These are phyloP conservation scores for Allomyces macrogynus DNA, from an alignment of 192 early-diverging fungal species.

Conservation along the genomic window DNA sequence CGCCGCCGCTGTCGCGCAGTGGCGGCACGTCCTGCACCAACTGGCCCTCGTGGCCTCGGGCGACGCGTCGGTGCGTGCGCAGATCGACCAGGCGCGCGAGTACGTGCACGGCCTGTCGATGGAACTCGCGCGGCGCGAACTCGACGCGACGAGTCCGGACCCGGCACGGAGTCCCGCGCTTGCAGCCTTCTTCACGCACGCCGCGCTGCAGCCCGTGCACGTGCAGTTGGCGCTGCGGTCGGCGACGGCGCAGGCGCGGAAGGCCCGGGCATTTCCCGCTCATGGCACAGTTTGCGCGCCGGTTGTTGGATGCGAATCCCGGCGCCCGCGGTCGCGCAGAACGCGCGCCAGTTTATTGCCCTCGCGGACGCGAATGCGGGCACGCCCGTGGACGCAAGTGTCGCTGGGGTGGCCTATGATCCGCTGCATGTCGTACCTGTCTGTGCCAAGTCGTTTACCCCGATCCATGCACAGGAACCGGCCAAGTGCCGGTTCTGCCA, in stretches of 20 bases:
- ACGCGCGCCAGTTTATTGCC: constrained; percentile 58
- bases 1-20: background rate
- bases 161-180: constrained; percentile 57
- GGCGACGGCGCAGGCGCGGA: constrained; percentile 68
- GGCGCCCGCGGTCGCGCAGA: constrained; percentile 45
- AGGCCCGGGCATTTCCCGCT: constrained; percentile 64
- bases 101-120: constrained; percentile 80
- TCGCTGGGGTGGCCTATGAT: constrained; percentile 71
- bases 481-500: constrained; percentile 73
- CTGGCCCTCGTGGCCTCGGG: background rate
- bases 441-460: constrained; percentile 62
- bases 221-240: constrained; percentile 68
- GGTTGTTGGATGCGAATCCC: constrained; percentile 80
- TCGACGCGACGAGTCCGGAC: constrained; percentile 32
- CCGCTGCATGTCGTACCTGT: constrained; percentile 87
- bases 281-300: constrained; percentile 69
- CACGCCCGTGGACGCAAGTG: constrained; percentile 42
- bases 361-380: constrained; percentile 35
- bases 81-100: constrained; percentile 66
- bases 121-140: constrained; percentile 52
- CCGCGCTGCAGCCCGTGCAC: constrained; percentile 70
- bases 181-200: constrained; percentile 89
- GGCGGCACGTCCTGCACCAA: background rate
- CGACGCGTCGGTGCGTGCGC: background rate
- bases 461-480: constrained; percentile 68